These are phyloP conservation scores for Fusarium buharicum DNA, from an alignment of 2,329 filamentous ascomycete genomes.

Conservation along the genomic window DNA sequence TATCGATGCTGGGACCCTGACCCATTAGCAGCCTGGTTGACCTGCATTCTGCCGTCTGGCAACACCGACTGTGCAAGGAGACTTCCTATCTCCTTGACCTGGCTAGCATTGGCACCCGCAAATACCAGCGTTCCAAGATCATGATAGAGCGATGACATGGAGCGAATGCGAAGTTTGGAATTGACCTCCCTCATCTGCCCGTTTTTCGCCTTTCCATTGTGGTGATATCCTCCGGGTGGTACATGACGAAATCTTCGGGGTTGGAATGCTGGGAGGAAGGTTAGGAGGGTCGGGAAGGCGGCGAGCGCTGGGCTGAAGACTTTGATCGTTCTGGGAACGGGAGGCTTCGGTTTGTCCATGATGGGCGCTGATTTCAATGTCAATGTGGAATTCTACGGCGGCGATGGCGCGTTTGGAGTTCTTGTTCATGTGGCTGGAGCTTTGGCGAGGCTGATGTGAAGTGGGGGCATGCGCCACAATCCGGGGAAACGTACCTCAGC, in stretches of 20 bases:
- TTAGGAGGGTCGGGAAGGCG: constrained; percentile 40
- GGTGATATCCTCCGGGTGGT: neutral
- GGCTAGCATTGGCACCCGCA: constrained; percentile 38
- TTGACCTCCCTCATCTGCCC: neutral
- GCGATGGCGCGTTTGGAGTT: too few relatives aligned
- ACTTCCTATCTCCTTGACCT: constrained; percentile 39
- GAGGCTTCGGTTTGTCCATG: neutral
- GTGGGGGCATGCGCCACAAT: constrained; percentile 33
- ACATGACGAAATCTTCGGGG: constrained; percentile 24
- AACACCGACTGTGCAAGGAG: constrained; percentile 33
- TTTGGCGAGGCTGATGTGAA: constrained; percentile 15
- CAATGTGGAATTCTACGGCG: neutral
- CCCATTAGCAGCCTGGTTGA: neutral
- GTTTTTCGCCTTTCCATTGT: too few relatives aligned
- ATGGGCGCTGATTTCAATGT: neutral
- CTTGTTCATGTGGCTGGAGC: constrained; percentile 33
- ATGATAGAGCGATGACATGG: constrained; percentile 40
- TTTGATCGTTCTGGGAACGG: neutral
- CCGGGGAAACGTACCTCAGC: constrained; percentile 9
- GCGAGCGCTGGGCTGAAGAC: constrained; percentile 19
- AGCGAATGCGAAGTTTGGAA: too few relatives aligned
- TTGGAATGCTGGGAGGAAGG: constrained; percentile 35
- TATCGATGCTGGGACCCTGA: neutral
- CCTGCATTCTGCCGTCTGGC: constrained; percentile 6
- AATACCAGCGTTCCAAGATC: constrained; percentile 50